Evolutionary conservation across 345 rosid species (phyloP).

Genomic region (Durio zibethinus): DNA sequence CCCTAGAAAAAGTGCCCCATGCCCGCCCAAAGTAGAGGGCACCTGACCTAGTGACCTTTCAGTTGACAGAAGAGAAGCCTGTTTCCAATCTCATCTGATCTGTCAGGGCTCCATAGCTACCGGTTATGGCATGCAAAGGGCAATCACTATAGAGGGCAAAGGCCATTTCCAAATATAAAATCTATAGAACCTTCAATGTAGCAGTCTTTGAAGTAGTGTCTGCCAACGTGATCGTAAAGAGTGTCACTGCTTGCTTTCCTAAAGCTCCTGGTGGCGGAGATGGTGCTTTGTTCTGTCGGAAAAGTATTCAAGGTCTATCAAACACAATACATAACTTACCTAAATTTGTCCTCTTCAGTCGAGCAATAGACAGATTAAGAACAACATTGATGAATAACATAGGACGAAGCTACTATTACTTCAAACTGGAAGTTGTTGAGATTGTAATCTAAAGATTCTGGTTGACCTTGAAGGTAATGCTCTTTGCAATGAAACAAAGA

Average conservation of each 20-base stretch:
- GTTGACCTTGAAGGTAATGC: constrained; percentile 81
- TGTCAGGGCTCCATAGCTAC: constrained; percentile 62
- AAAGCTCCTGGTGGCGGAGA: constrained; percentile 73
- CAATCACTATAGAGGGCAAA: constrained; percentile 78
- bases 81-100: constrained; percentile 89
- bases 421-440: neutral
- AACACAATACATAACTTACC: neutral
- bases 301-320: neutral
- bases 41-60: constrained; percentile 92
- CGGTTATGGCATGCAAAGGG: constrained; percentile 81
- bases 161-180: constrained; percentile 89
- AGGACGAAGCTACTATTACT: neutral
- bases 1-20: no score
- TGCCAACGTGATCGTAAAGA: constrained; percentile 76
- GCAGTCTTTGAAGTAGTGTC: constrained; percentile 92
- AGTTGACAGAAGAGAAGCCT: constrained; percentile 88
- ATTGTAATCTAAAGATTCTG: neutral
- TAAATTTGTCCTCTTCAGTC: neutral
- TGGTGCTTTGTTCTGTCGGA: constrained; percentile 81
- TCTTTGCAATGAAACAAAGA: constrained; percentile 76
- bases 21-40: constrained; percentile 86
- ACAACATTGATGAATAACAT: no score
- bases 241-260: constrained; percentile 95
- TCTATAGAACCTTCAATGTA: constrained; percentile 78
- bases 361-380: neutral